Base-by-base conservation (phyloP, 1,284 basidiomycete genomes). In the Cystobasidiaceae sp. region DNA sequence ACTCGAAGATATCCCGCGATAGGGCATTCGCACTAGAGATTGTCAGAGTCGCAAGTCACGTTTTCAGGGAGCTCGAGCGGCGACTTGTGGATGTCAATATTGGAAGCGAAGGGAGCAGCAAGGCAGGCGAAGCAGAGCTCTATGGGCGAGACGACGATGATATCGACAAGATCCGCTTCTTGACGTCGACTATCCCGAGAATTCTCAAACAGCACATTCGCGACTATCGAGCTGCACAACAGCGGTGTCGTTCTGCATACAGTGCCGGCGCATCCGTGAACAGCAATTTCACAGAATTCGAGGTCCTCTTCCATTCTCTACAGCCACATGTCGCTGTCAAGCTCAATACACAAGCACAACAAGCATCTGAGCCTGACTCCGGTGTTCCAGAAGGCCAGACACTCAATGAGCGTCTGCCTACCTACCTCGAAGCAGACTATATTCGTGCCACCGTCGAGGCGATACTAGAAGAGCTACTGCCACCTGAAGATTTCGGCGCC, bases 1-100 rank as follows among this genome's bases (percentile, higher is more conserved):
- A 89, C 87, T 80, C 84, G 32, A 86, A 84, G 72, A 81, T 91
- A 64, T 84, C 88, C 1, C 82, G 88, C 71, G 89, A 91, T 81
- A 87, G 84, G 73, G 85, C 88, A 63, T 83, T 91, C 68, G 80
- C 90, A 28, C 85, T 87, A 17, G 83, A 88, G 66, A 83, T 90
- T 34, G 82, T 85, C 0, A 74, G 74, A 49, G 80, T 88, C 68
- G 75, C 89, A 63, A 79, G 81, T 25, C 76, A 79, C 64, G 81
- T 88, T 75, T 73, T 87, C 1, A 84, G 81, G 65, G 75, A 77
- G 2, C 77, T 91, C 43, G 86, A 89, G 72, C 73, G n/a, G n/a
- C n/a, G 78, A 3, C 84, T 87, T 41, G 69, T 84, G 5, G 76
- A 80, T n/a, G 75, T 79, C 1, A 27, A 28, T 46, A 8, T 17